Evolutionary conservation across 169 alveolate genomes (phyloP).

Genomic region (Plasmodium berghei): DNA sequence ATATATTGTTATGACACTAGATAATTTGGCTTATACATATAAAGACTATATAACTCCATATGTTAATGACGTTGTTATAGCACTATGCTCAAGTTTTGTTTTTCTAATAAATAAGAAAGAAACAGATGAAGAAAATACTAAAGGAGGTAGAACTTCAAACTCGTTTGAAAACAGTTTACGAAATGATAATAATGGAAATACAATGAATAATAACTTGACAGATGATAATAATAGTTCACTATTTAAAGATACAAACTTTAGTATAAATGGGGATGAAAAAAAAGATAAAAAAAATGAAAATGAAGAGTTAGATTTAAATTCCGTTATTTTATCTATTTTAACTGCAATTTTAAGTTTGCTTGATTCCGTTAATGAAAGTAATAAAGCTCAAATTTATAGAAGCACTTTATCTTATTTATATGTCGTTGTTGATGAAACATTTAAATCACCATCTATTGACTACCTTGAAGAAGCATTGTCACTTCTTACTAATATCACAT

Average conservation of each 20-base stretch:
- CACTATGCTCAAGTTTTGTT: conserved; percentile 61
- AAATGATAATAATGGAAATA: background rate
- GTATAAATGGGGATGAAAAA: conserved; percentile 11
- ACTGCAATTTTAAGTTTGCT: conserved; percentile 59
- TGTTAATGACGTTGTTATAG: conserved; percentile 59
- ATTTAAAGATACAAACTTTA: conserved; percentile 10
- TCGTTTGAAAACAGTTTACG: conserved; percentile 25
- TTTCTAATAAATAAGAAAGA: conserved; percentile 50
- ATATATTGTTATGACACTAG: conserved; percentile 72
- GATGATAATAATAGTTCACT: conserved; percentile 1
- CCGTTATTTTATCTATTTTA: conserved; percentile 37
- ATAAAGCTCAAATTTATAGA: conserved; percentile 49
- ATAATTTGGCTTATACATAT: conserved; percentile 61
- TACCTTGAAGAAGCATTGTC: conserved; percentile 67
- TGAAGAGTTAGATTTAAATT: conserved; percentile 69
- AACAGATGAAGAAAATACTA: conserved; percentile 8
- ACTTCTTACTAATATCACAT: conserved; percentile 58
- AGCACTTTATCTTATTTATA: conserved; percentile 50
- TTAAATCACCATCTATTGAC: conserved; percentile 69
- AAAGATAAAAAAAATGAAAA: conserved; percentile 56
- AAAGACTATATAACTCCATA: conserved; percentile 66
- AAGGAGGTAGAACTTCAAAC: conserved; percentile 6
- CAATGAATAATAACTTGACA: background rate
- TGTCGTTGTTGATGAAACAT: conserved; percentile 68
- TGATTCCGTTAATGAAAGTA: conserved; percentile 68